These are phyloP conservation scores for Oldenlandia corymbosa DNA, from an alignment of 257 asterid species.

Conservation along the genomic window DNA sequence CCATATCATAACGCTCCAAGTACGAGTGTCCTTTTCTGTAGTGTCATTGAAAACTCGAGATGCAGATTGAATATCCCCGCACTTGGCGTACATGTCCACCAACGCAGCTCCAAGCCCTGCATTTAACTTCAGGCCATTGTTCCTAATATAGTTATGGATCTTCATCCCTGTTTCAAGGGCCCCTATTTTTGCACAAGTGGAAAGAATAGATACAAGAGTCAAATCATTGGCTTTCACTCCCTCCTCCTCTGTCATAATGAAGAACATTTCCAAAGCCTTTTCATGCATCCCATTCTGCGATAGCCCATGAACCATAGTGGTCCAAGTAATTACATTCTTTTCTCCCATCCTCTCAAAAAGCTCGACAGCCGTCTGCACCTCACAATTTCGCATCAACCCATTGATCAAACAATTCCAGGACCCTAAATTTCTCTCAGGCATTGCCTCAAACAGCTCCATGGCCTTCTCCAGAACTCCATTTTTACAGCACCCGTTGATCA, in stretches of 20 bases:
- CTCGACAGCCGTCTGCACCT: slow-evolving; percentile 28
- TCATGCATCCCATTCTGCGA: slow-evolving; percentile 31
- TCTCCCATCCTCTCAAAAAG: slow-evolving; percentile 33
- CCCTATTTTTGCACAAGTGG: slow-evolving; percentile 34
- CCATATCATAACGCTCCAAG: slow-evolving; percentile 41
- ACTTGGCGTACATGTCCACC: slow-evolving; percentile 43
- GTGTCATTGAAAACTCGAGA: slow-evolving; percentile 24
- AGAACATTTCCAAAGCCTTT: slow-evolving; percentile 27
- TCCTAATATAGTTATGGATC: slow-evolving; percentile 18
- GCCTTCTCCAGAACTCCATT: slow-evolving; percentile 33
- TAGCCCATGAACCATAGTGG: slow-evolving; percentile 30
- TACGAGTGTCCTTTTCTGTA: slow-evolving; percentile 31
- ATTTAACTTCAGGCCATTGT: slow-evolving; percentile 19
- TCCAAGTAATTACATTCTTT: slow-evolving; percentile 45
- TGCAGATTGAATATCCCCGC: slow-evolving; percentile 34
- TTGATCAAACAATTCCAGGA: slow-evolving; percentile 43
- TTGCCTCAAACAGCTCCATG: slow-evolving; percentile 30
- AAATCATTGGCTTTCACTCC: slow-evolving; percentile 32
- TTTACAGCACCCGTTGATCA: slow-evolving; percentile 39
- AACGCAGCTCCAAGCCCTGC: slow-evolving; percentile 32
- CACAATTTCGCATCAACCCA: slow-evolving; percentile 37
- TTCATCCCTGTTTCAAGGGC: slow-evolving; percentile 31
- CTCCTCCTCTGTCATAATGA: slow-evolving; percentile 27
- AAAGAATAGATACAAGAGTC: slow-evolving; percentile 33
- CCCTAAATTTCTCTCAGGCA: slow-evolving; percentile 37